Conservation (phyloP, 306 rosid species). For the Quercus engelmannii region DNA sequence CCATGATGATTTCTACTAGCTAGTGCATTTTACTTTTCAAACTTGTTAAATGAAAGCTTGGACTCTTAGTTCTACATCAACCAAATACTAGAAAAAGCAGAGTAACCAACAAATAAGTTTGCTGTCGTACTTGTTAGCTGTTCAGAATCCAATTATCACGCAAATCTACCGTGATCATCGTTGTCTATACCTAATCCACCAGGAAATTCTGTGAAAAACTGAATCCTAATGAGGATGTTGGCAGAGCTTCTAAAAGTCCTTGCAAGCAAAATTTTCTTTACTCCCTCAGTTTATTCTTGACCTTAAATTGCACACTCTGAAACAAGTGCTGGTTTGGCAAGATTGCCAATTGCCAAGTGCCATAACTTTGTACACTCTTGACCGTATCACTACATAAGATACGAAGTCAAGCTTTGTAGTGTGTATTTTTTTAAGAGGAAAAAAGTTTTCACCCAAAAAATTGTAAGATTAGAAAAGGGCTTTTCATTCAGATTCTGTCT, state of each 20-base stretch:
- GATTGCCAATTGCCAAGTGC: background rate
- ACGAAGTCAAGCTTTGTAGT: background rate
- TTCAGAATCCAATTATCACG: background rate
- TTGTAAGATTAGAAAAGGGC: constrained; percentile 29
- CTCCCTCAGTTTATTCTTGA: too few species aligned
- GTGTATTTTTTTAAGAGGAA: background rate
- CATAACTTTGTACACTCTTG: background rate
- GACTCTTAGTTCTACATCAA: background rate
- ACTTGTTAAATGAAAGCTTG: too few species aligned
- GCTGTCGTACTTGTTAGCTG: background rate
- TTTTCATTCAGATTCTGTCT: constrained; percentile 60
- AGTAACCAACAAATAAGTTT: too few species aligned
- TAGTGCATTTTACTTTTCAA: too few species aligned
- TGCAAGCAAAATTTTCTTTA: too few species aligned
- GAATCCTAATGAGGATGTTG: too few species aligned
- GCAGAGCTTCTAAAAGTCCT: too few species aligned
- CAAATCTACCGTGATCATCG: background rate
- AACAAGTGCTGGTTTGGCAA: background rate
- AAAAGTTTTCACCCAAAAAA: background rate
- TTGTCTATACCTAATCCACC: background rate
- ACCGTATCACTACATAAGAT: background rate
- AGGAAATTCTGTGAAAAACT: background rate
- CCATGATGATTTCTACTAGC: too few species aligned
- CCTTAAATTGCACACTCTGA: background rate
- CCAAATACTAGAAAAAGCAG: background rate